phyloP scores from a whole-genome alignment of 208 protist genomes.

The Naegleria lovaniensis region DNA sequence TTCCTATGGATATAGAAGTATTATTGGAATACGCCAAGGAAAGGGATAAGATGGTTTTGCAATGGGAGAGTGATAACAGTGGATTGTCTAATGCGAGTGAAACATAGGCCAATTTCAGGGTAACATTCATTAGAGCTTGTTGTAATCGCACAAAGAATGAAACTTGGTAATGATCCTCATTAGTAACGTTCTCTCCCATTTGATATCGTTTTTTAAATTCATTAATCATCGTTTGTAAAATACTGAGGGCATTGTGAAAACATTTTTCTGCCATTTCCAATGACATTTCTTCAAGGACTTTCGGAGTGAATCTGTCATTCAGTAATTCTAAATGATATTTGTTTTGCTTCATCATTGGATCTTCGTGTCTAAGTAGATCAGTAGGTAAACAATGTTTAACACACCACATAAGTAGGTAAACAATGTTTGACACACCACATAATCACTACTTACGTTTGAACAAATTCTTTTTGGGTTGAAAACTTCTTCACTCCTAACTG shows the following conservation, averaged over 20 bases:
- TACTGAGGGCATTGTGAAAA: not conserved
- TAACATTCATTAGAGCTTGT: not conserved
- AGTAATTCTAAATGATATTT: not conserved
- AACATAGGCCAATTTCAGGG: not conserved
- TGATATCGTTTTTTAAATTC: not conserved
- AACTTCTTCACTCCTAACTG: not conserved
- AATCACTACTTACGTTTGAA: not conserved
- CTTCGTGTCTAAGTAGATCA: not conserved
- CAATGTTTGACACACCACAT: too few species aligned
- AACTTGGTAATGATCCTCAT: not conserved
- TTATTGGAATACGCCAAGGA: not conserved
- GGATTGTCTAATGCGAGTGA: not conserved
- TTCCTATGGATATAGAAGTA: not conserved
- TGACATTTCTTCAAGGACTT: not conserved
- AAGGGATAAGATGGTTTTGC: not conserved
- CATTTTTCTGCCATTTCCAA: not conserved
- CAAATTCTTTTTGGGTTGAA: not conserved
- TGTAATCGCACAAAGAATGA: not conserved
- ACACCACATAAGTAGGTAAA: too few species aligned
- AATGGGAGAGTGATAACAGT: not conserved
- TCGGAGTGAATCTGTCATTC: not conserved
- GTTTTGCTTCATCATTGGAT: not conserved
- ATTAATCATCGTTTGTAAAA: not conserved
- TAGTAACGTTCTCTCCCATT: not conserved
- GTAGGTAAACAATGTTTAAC: too few species aligned